Evolutionary conservation across 1,284 basidiomycete species (phyloP).

Genomic region (Cutaneotrichosporon arboriforme): DNA sequence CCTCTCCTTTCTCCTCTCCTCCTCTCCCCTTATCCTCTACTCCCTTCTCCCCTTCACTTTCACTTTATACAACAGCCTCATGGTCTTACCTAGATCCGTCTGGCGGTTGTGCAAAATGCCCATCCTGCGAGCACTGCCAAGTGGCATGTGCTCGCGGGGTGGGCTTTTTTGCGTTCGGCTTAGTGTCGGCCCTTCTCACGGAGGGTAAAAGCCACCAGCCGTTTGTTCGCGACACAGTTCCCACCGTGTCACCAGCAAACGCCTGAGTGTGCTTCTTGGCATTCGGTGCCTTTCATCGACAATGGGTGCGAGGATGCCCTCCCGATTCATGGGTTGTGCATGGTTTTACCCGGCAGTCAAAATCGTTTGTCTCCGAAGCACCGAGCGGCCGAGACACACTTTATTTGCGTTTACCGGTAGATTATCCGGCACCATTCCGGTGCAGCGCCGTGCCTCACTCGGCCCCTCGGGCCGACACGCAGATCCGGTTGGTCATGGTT

Average conservation of each 20-base stretch:
- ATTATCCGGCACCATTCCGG: no score
- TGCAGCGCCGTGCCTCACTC: no score
- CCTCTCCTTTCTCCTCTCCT: slow-evolving; percentile 8
- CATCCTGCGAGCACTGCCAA: slow-evolving; percentile 7
- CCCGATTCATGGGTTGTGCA: no score
- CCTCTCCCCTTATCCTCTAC: no score
- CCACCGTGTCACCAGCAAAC: neutral
- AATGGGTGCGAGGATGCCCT: no score
- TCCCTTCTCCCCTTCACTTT: slow-evolving; percentile 5
- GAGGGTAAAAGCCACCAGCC: neutral
- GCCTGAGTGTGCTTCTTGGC: neutral
- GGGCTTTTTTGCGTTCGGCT: slow-evolving; percentile 25
- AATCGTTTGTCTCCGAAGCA: no score
- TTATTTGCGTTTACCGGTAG: no score
- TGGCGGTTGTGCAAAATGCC: slow-evolving; percentile 19
- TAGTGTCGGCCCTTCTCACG: neutral
- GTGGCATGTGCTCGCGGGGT: slow-evolving; percentile 6
- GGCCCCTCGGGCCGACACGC: no score
- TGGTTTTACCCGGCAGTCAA: no score
- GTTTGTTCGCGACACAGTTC: slow-evolving; percentile 1
- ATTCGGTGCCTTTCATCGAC: no score
- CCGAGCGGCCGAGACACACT: no score
- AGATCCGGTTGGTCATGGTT: no score
- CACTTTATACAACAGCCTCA: slow-evolving; percentile 18
- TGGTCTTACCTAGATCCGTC: slow-evolving; percentile 19